A percentile compares a stretch with the other conserved stretches of the same genome.
phyloP scores from a whole-genome alignment of 139 green algal species.

The Raphidocelis subcapitata region DNA sequence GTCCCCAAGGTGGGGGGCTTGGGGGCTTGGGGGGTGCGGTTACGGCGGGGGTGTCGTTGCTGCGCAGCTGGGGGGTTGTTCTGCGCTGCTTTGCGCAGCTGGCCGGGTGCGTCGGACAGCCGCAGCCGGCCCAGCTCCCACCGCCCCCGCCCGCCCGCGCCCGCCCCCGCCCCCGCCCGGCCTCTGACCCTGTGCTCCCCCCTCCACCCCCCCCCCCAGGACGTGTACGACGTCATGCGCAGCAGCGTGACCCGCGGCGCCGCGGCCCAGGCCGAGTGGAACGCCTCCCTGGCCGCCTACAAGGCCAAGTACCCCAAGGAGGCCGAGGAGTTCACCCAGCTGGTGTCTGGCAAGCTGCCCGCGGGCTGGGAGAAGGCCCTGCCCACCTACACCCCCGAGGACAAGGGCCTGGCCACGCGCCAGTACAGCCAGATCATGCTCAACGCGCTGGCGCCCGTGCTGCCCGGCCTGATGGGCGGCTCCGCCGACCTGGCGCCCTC shows the following conservation, averaged over 20 bases:
- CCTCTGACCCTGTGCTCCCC: neutral
- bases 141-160: too few species aligned
- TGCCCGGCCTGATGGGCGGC: conserved; percentile 95
- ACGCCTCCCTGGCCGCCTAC: conserved; percentile 62
- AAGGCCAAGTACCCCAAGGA: conserved; percentile 72
- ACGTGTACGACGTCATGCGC: conserved; percentile 65
- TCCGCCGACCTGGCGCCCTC: conserved; percentile 97
- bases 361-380: conserved; percentile 83
- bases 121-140: too few species aligned
- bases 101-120: too few species aligned
- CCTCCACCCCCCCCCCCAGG: conserved; percentile 1
- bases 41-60: too few species aligned
- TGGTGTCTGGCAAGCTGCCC: conserved; percentile 78
- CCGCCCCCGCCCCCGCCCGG: too few species aligned
- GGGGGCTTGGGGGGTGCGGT: too few species aligned
- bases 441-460: conserved; percentile 86
- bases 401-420: conserved; percentile 93
- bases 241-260: conserved; percentile 48
- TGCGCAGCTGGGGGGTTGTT: too few species aligned
- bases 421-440: conserved; percentile 96
- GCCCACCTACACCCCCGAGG: conserved; percentile 90
- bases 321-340: conserved; percentile 52
- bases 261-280: conserved; percentile 75
- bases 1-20: conserved; percentile 82
- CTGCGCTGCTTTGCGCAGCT: too few species aligned